These are phyloP conservation scores for Rubia peregrina DNA, from an alignment of 305 asterid genomes.

Conservation along the genomic window DNA sequence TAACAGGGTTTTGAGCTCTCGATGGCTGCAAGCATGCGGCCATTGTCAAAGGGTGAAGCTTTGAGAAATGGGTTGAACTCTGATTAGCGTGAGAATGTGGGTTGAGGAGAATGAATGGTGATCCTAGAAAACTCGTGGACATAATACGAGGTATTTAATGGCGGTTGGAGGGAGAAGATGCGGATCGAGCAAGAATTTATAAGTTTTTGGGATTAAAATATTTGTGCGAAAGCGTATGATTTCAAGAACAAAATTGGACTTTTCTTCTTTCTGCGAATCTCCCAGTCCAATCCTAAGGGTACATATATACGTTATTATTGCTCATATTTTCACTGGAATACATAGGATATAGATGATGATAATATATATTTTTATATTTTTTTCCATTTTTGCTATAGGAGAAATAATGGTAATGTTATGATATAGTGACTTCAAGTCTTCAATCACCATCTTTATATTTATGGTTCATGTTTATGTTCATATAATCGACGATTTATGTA, in stretches of 20 bases:
- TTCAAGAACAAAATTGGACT: not conserved
- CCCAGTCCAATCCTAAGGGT: not conserved
- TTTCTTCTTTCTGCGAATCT: constrained; percentile 10
- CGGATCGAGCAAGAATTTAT: constrained; percentile 19
- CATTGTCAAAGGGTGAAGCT: constrained; percentile 31
- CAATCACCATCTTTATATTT: not conserved
- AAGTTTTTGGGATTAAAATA: constrained; percentile 6
- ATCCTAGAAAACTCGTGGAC: constrained; percentile 35
- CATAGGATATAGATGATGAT: not conserved
- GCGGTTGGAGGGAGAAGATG: not conserved
- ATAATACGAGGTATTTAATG: constrained; percentile 32
- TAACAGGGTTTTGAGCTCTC: constrained; percentile 28
- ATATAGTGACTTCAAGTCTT: not conserved
- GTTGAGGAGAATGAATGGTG: constrained; percentile 16
- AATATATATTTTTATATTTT: not conserved
- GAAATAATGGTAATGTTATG: not conserved
- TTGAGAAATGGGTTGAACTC: constrained; percentile 2
- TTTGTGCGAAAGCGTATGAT: not conserved
- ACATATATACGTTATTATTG: not conserved
- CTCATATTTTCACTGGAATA: not conserved
- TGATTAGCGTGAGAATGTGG: constrained; percentile 3
- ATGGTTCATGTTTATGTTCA: too few relatives aligned
- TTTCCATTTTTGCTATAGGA: not conserved
- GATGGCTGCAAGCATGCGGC: constrained; percentile 60
- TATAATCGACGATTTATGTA: too few relatives aligned